Evolutionary conservation across 345 rosid species (phyloP).

Genomic region (Populus ilicifolia): DNA sequence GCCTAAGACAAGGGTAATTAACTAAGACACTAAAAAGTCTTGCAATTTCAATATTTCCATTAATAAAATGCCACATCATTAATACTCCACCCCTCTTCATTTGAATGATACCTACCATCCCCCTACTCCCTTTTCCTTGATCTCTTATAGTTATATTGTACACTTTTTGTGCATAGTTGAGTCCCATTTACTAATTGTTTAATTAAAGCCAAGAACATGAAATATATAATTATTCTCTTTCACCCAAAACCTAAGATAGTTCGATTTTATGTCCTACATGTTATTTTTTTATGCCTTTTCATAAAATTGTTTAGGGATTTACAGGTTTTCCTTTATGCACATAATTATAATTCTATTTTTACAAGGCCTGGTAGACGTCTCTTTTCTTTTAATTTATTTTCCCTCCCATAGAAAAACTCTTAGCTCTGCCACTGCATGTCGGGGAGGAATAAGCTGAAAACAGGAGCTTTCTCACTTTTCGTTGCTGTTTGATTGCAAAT

Average conservation of each 20-base stretch:
- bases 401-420: too few relatives aligned
- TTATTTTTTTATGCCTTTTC: not conserved
- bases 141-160: not conserved
- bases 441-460: not conserved
- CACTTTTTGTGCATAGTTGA: not conserved
- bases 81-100: not conserved
- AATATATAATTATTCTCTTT: not conserved
- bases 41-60: not conserved
- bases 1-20: not conserved
- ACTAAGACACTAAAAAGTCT: not conserved
- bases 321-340: not conserved
- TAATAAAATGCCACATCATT: not conserved
- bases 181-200: not conserved
- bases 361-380: not conserved
- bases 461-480: not conserved
- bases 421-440: not conserved
- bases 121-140: not conserved
- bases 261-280: not conserved
- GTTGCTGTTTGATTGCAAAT: not conserved
- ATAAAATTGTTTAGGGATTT: not conserved
- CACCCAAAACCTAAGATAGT: not conserved
- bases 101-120: not conserved
- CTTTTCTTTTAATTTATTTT: too few relatives aligned
- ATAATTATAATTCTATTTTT: not conserved
- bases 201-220: not conserved